Base-by-base conservation (phyloP, 352 stramenopile species). In the Phytophthora melonis region DNA sequence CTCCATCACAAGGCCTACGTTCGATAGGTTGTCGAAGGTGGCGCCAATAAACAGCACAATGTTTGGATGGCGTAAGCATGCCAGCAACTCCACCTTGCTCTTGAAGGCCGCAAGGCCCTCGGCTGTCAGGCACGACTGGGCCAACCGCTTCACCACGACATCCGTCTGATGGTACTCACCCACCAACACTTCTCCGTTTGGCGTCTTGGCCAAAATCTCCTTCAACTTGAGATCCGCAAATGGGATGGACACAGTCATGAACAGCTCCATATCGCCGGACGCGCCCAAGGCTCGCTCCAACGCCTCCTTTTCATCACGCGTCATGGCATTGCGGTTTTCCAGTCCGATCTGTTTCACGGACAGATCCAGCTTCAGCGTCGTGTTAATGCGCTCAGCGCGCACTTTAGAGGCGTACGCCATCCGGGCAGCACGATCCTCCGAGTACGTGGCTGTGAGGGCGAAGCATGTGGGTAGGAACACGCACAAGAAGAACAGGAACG, bases 31-130 rank as follows among this genome's bases (percentile, higher is more conserved):
- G 75, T 95, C 87, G 59, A 92, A 94, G 18, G 88, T 95, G 5
- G 89, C 91, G 54, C 91, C 91, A 30, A 97, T 88, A 59, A 97
- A 97, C 41, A 93, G 73, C 39, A 97, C 89, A 59, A 97, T 94
- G 62, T 95, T 95, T 14, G 91, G 88, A 58, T 97, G 89, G 0
- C 91, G 87, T 32, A 96, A 78, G 71, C 85, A 90, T 56, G 88
- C 85, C 9, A 95, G 73, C 52, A 96, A 76, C 72, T 95, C 89
- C 23, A 97, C 87, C 25, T 90, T 85, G 52, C 78, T 81, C 50
- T 92, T 93, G 55, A 96, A 97, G 19, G 93, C 85, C 7, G 81
- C 75, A 5, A 95, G 70, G 2, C 85, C 84, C 18, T 92, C 82
- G 1, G 79, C 75, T 23, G 84, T 93, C 43, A 90, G 72, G 7